phyloP scores from a whole-genome alignment of 2,329 filamentous ascomycete species.

The Onygenales sp. region DNA sequence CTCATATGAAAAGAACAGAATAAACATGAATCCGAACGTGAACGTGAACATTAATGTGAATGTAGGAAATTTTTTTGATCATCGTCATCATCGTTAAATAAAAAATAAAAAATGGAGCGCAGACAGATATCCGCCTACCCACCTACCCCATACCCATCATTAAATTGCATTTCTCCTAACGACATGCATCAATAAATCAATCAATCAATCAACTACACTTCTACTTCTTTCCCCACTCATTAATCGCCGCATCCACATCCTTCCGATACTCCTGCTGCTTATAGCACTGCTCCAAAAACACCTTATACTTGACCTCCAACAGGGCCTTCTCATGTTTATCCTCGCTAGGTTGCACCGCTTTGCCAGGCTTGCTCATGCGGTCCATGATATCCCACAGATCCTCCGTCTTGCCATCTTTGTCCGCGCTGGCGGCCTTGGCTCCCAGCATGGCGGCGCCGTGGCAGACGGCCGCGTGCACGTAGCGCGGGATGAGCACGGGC shows the following conservation, averaged over 20 bases:
- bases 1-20: too few relatives aligned
- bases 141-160: too few relatives aligned
- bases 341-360: conserved; percentile 64
- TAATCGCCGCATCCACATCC: conserved; percentile 58
- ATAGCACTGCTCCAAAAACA: conserved; percentile 89
- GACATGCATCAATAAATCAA: not conserved
- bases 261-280: conserved; percentile 75
- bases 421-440: conserved; percentile 86
- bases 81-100: too few relatives aligned
- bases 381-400: conserved; percentile 96
- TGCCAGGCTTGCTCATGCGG: conserved; percentile 88
- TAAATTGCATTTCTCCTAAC: too few relatives aligned
- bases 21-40: too few relatives aligned
- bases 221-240: conserved; percentile 28
- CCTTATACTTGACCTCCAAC: conserved; percentile 78
- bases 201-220: not conserved
- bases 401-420: conserved; percentile 68
- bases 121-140: too few relatives aligned
- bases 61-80: too few relatives aligned
- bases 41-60: too few relatives aligned
- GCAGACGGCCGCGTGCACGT: conserved; percentile 90
- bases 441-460: conserved; percentile 98
- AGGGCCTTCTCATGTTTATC: conserved; percentile 68
- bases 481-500: conserved; percentile 86
- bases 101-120: too few relatives aligned